Conservation (phyloP, 192 early-diverging fungal species). For the Backusella tarrabulga region DNA sequence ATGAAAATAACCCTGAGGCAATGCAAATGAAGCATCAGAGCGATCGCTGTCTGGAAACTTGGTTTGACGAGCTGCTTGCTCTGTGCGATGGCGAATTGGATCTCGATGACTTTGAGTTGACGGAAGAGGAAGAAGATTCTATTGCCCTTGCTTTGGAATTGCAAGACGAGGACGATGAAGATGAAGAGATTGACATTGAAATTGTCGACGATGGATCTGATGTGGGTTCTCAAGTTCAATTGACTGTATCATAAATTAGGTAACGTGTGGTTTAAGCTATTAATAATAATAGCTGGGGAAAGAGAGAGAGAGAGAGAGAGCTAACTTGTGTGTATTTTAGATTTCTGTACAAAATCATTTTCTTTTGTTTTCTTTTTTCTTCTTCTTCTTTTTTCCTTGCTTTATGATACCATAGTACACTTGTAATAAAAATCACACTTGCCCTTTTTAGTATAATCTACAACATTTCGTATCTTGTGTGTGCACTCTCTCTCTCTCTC, state of each 20-base stretch:
- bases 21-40: conserved; percentile 29
- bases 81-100: conserved; percentile 33
- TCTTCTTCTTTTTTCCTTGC: neutral
- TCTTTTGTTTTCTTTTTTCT: neutral
- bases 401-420: no score
- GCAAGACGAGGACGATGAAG: conserved; percentile 22
- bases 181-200: conserved; percentile 10
- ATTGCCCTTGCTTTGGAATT: conserved; percentile 25
- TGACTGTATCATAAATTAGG: neutral
- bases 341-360: neutral
- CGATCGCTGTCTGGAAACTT: conserved; percentile 28
- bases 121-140: conserved; percentile 30
- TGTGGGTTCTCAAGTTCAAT: neutral
- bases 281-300: no score
- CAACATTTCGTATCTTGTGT: no score
- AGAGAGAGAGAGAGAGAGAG: no score
- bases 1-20: conserved; percentile 29
- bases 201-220: conserved; percentile 7
- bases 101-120: conserved; percentile 10
- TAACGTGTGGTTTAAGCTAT: neutral
- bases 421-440: no score
- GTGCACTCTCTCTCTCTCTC: no score
- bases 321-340: no score
- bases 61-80: conserved; percentile 36
- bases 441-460: neutral